These are phyloP conservation scores for Fraxinus sp. DNA, from an alignment of 305 asterid species.

Conservation along the genomic window DNA sequence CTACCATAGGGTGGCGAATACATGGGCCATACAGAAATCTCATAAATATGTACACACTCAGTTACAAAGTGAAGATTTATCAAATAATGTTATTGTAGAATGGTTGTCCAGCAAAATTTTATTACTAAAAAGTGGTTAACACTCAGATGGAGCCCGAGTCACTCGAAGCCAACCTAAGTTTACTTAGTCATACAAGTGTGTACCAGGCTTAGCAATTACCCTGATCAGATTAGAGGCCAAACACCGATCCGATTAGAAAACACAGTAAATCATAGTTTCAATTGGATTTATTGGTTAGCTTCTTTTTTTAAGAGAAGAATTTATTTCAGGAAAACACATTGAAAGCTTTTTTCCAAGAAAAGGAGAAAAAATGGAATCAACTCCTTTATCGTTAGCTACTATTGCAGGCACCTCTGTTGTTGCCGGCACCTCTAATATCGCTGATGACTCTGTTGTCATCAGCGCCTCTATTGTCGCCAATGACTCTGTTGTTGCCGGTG, in stretches of 20 bases:
- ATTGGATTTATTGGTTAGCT: neutral
- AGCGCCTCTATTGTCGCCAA: neutral
- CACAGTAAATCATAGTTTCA: neutral
- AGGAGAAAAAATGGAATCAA: neutral
- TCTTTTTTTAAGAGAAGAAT: neutral
- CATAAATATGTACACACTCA: neutral
- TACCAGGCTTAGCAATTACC: neutral
- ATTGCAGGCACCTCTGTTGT: neutral
- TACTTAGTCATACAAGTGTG: neutral
- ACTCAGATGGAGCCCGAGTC: neutral
- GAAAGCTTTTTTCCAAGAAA: neutral
- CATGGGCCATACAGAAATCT: neutral
- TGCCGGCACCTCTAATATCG: neutral
- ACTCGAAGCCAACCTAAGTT: neutral
- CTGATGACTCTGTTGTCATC: neutral
- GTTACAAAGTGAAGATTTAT: neutral
- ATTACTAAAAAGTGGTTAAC: neutral
- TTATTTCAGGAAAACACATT: neutral
- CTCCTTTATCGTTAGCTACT: neutral
- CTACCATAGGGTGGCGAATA: neutral
- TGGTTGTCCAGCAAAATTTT: neutral
- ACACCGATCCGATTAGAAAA: neutral
- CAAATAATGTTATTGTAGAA: neutral
- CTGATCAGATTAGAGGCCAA: neutral
- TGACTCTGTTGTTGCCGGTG: neutral